Conservation (phyloP, 768 basidiomycete genomes). For the Piloderma croceum region DNA sequence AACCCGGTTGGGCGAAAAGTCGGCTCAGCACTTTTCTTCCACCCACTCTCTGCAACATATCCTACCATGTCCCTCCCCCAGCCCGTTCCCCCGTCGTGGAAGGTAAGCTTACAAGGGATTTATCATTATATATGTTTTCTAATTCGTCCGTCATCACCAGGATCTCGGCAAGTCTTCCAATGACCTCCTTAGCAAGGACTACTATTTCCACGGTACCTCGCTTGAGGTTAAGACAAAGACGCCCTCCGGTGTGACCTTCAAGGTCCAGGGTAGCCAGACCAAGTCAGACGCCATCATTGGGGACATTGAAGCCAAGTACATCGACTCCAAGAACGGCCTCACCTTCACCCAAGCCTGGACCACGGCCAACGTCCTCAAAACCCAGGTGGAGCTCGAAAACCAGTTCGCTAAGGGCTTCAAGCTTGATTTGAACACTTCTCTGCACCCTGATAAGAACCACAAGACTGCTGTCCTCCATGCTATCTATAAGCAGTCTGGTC, state of each 20-base stretch:
- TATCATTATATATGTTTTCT: background rate
- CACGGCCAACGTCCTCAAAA: slow-evolving; percentile 87
- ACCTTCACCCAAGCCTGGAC: slow-evolving; percentile 96
- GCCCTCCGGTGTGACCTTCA: slow-evolving; percentile 88
- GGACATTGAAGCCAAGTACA: slow-evolving; percentile 94
- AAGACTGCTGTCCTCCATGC: slow-evolving; percentile 82
- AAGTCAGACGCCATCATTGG: slow-evolving; percentile 71
- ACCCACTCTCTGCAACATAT: too few species aligned
- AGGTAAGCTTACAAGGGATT: slow-evolving; percentile 44
- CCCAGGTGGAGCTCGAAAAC: slow-evolving; percentile 92
- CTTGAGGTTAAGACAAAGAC: slow-evolving; percentile 89
- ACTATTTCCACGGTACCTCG: slow-evolving; percentile 63
- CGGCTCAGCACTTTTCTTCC: too few species aligned
- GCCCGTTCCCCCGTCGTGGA: slow-evolving; percentile 96
- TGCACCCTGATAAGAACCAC: slow-evolving; percentile 80
- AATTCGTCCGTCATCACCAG: slow-evolving; percentile 30
- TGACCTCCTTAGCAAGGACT: slow-evolving; percentile 92
- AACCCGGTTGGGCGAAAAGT: too few species aligned
- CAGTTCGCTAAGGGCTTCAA: slow-evolving; percentile 97
- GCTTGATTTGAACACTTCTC: slow-evolving; percentile 78
- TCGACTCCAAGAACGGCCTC: slow-evolving; percentile 87
- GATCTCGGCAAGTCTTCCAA: slow-evolving; percentile 96
- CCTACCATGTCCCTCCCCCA: slow-evolving; percentile 93
- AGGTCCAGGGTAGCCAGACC: slow-evolving; percentile 76
- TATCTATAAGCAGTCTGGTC: slow-evolving; percentile 91